phyloP scores from a whole-genome alignment of 306 rosid species.

The Ormosia semicastrata region DNA sequence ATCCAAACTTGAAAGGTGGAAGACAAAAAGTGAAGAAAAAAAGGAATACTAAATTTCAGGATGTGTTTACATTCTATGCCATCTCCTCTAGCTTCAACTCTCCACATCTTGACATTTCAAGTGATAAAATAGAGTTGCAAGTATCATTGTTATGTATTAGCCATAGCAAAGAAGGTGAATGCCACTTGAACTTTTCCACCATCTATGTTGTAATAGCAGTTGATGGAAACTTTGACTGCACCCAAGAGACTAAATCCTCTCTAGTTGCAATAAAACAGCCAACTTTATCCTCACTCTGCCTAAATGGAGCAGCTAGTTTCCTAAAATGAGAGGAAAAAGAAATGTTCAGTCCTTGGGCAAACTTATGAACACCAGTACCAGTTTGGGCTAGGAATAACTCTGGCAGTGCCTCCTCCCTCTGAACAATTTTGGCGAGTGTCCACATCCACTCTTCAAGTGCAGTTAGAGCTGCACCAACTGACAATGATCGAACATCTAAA shows the following conservation, averaged over 20 bases:
- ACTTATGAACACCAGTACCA: slow-evolving; percentile 77
- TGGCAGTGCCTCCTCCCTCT: slow-evolving; percentile 61
- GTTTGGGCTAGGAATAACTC: slow-evolving; percentile 74
- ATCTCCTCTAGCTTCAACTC: slow-evolving; percentile 14
- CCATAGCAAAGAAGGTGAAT: neutral
- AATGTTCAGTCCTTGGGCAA: slow-evolving; percentile 73
- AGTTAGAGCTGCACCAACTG: slow-evolving; percentile 88
- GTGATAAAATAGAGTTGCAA: neutral
- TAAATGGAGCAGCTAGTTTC: slow-evolving; percentile 78
- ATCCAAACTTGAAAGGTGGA: neutral
- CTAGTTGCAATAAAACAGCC: slow-evolving; percentile 74
- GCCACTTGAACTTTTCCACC: slow-evolving; percentile 17
- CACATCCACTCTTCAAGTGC: slow-evolving; percentile 96
- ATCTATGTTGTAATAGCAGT: slow-evolving; percentile 28
- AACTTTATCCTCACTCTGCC: slow-evolving; percentile 62
- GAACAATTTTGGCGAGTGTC: slow-evolving; percentile 65
- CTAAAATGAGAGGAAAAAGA: slow-evolving; percentile 78
- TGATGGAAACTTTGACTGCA: slow-evolving; percentile 45
- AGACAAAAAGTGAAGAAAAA: neutral
- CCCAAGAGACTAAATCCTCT: slow-evolving; percentile 86
- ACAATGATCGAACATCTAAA: slow-evolving; percentile 77
- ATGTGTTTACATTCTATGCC: slow-evolving; percentile 21
- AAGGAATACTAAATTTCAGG: slow-evolving; percentile 8
- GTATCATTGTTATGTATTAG: neutral
- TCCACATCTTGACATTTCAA: neutral